Evolutionary conservation across 2,329 filamentous ascomycete species (phyloP).

Genomic region (Aspergillus arachidicola): DNA sequence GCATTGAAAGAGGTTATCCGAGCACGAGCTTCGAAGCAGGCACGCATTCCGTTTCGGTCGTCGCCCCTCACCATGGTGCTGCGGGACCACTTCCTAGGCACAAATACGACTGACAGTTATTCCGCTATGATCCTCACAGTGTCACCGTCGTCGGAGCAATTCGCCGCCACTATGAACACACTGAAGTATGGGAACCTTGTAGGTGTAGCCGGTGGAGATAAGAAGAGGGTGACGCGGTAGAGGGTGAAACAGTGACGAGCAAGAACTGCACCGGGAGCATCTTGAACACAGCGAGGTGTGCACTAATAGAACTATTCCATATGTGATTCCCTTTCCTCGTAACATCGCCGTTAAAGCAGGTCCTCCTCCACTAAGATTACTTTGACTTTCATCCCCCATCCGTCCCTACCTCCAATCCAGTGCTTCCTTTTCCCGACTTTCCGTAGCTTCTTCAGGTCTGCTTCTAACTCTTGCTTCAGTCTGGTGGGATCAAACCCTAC

Average conservation of each 20-base stretch:
- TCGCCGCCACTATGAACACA: constrained; percentile 46
- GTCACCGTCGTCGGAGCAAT: constrained; percentile 41
- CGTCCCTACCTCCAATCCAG: constrained; percentile 35
- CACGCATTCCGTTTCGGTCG: constrained; percentile 45
- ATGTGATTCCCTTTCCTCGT: background rate
- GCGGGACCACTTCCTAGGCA: constrained; percentile 39
- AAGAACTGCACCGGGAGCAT: background rate
- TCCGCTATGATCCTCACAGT: constrained; percentile 46
- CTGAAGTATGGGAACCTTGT: constrained; percentile 49
- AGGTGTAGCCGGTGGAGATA: constrained; percentile 27
- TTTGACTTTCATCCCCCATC: constrained; percentile 30
- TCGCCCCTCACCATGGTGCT: constrained; percentile 50
- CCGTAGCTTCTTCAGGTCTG: constrained; percentile 31
- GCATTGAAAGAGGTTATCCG: constrained; percentile 52
- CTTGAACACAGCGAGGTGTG: background rate
- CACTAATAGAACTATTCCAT: background rate
- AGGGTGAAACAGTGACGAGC: background rate
- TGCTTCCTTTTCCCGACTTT: constrained; percentile 42
- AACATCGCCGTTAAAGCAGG: background rate
- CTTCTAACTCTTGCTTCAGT: constrained; percentile 27
- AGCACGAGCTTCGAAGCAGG: constrained; percentile 37
- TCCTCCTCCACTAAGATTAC: constrained; percentile 11
- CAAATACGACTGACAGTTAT: constrained; percentile 20
- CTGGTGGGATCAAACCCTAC: constrained; percentile 28
- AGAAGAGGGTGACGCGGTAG: background rate